phyloP scores from a whole-genome alignment of 169 alveolate species.

The Plasmodium vinckei region DNA sequence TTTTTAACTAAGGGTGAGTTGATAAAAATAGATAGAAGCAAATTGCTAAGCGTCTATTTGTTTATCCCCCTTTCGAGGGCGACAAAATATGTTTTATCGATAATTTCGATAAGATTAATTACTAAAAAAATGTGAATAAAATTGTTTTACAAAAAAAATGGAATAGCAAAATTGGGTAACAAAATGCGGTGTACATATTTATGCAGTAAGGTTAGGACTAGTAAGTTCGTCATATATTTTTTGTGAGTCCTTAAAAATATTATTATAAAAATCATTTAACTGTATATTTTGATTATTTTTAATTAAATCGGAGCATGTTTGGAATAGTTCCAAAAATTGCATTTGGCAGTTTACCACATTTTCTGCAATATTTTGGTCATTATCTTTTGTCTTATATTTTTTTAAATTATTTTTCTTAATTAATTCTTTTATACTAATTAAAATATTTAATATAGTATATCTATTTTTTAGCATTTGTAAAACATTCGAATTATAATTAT shows the following conservation, averaged over 20 bases:
- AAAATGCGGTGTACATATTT: no score
- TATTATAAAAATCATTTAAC: constrained; percentile 53
- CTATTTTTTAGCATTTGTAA: constrained; percentile 32
- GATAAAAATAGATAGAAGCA: no score
- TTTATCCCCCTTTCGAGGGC: no score
- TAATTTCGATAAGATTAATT: no score
- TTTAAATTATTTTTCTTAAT: constrained; percentile 11
- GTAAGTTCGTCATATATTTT: constrained; percentile 20
- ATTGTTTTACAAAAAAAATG: no score
- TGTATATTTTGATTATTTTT: constrained; percentile 21
- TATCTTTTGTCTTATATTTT: constrained; percentile 19
- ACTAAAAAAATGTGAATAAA: no score
- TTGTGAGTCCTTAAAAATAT: constrained; percentile 37
- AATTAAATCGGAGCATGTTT: constrained; percentile 16
- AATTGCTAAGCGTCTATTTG: no score
- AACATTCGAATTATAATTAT: constrained; percentile 28
- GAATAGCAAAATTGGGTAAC: no score
- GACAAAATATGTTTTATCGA: no score
- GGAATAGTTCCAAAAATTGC: constrained; percentile 18
- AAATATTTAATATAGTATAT: constrained; percentile 13
- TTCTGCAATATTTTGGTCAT: constrained; percentile 14
- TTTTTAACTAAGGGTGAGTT: no score
- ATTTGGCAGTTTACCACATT: constrained; percentile 32
- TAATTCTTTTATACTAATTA: constrained; percentile 26
- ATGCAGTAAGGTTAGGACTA: no score